Conservation (phyloP, 352 stramenopile genomes). For the Globisporangium lucens region DNA sequence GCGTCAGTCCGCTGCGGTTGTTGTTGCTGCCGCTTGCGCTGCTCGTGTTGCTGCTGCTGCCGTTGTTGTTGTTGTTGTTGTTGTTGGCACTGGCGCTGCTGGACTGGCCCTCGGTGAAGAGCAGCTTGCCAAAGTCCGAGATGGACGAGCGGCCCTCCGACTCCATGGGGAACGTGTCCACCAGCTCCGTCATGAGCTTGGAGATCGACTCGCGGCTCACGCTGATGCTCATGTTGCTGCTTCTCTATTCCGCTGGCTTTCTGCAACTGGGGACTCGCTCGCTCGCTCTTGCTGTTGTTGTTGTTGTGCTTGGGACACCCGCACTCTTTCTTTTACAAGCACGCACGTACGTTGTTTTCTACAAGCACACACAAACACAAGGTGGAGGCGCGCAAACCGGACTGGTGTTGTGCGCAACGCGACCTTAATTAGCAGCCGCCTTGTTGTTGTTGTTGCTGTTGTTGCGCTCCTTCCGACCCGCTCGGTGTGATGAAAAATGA, state of each 20-base stretch:
- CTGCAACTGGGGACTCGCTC: slow-evolving; percentile 6
- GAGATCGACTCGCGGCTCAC: slow-evolving; percentile 83
- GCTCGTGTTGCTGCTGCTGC: slow-evolving; percentile 3
- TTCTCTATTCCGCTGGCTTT: neutral
- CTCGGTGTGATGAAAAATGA: slow-evolving; percentile 11
- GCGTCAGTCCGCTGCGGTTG: slow-evolving; percentile 6
- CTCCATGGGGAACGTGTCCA: slow-evolving; percentile 80
- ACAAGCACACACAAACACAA: slow-evolving; percentile 1
- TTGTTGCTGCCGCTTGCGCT: slow-evolving; percentile 4
- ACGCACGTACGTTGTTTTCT: neutral
- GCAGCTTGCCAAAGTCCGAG: slow-evolving; percentile 84
- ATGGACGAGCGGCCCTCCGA: slow-evolving; percentile 71
- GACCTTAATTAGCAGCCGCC: slow-evolving; percentile 1
- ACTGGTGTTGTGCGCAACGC: slow-evolving; percentile 2
- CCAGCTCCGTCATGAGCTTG: slow-evolving; percentile 83
- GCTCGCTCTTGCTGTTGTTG: neutral
- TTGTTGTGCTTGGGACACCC: slow-evolving; percentile 1
- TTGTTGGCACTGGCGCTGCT: slow-evolving; percentile 10
- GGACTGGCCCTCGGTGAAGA: slow-evolving; percentile 73
- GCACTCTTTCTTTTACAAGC: slow-evolving; percentile 1
- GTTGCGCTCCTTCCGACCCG: neutral
- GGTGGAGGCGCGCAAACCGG: neutral
- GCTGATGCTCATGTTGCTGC: slow-evolving; percentile 57
- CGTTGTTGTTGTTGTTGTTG: slow-evolving; percentile 6
- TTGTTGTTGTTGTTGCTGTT: neutral